These are phyloP conservation scores for Hanseniaspora jakobsenii DNA, from an alignment of 805 yeast species.

Conservation along the genomic window DNA sequence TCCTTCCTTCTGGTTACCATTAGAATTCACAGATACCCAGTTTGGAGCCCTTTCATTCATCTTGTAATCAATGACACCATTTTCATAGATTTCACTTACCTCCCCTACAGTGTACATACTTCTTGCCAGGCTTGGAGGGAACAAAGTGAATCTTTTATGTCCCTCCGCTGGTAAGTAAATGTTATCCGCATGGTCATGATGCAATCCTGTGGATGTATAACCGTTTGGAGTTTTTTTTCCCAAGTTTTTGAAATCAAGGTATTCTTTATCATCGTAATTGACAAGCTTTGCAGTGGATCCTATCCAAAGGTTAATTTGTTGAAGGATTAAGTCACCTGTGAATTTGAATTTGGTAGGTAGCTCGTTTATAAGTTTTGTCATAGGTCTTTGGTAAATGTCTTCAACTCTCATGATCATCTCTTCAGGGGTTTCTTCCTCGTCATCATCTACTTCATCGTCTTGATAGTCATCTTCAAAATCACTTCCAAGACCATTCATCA, in stretches of 20 bases:
- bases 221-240: slow-evolving; percentile 47
- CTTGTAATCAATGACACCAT: slow-evolving; percentile 57
- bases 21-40: slow-evolving; percentile 54
- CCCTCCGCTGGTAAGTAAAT: slow-evolving; percentile 53
- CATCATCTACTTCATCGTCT: slow-evolving; percentile 18
- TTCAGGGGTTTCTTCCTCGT: slow-evolving; percentile 23
- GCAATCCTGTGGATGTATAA: slow-evolving; percentile 61
- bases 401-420: slow-evolving; percentile 35
- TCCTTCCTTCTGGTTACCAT: slow-evolving; percentile 47
- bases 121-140: slow-evolving; percentile 49
- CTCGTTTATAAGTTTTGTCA: slow-evolving; percentile 33
- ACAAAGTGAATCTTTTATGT: slow-evolving; percentile 52
- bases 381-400: slow-evolving; percentile 51
- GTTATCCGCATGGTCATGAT: slow-evolving; percentile 74
- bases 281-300: slow-evolving; percentile 32
- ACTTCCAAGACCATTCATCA: slow-evolving; percentile 19
- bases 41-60: slow-evolving; percentile 41
- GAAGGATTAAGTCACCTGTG: slow-evolving; percentile 38
- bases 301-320: slow-evolving; percentile 67
- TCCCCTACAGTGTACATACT: slow-evolving; percentile 54
- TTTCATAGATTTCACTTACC: slow-evolving; percentile 38
- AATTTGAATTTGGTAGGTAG: slow-evolving; percentile 39
- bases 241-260: slow-evolving; percentile 26
- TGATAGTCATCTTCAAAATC: slow-evolving; percentile 23
- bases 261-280: slow-evolving; percentile 15